phyloP scores from a whole-genome alignment of 768 basidiomycete genomes.

The Amanita rubescens region DNA sequence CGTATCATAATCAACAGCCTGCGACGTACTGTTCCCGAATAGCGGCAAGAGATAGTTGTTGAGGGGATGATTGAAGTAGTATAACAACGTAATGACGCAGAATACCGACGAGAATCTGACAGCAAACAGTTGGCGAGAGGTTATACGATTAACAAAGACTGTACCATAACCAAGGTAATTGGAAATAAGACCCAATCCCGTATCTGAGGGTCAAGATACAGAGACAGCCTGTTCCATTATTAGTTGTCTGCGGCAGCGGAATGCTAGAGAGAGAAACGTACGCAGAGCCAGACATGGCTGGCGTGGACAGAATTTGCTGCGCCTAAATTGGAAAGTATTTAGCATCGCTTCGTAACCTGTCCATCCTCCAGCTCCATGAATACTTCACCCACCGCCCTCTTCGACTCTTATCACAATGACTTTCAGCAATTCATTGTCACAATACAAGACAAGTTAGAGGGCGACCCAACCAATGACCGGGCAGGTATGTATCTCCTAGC shows the following conservation, averaged over 20 bases:
- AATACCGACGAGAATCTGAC: slow-evolving; percentile 80
- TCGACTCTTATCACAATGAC: slow-evolving; percentile 89
- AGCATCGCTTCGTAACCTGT: too few relatives aligned
- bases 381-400: slow-evolving; percentile 76
- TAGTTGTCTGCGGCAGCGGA: not conserved
- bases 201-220: slow-evolving; percentile 91
- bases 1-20: not conserved
- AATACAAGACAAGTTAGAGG: slow-evolving; percentile 72
- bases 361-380: too few relatives aligned
- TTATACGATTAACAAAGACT: not conserved
- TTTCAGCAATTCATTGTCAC: slow-evolving; percentile 76
- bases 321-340: not conserved
- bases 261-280: slow-evolving; percentile 22
- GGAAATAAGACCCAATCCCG: slow-evolving; percentile 93
- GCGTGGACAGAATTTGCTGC: not conserved
- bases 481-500: slow-evolving; percentile 47
- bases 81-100: slow-evolving; percentile 88
- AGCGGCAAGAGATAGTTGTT: slow-evolving; percentile 67
- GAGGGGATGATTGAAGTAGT: slow-evolving; percentile 77
- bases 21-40: slow-evolving; percentile 89
- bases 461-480: slow-evolving; percentile 53
- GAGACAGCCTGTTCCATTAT: slow-evolving; percentile 38
- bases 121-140: not conserved
- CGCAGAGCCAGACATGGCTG: slow-evolving; percentile 30
- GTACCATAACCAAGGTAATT: slow-evolving; percentile 90